These are phyloP conservation scores for Edaphochlamys debaryana DNA, from an alignment of 139 green algal genomes.

Conservation along the genomic window DNA sequence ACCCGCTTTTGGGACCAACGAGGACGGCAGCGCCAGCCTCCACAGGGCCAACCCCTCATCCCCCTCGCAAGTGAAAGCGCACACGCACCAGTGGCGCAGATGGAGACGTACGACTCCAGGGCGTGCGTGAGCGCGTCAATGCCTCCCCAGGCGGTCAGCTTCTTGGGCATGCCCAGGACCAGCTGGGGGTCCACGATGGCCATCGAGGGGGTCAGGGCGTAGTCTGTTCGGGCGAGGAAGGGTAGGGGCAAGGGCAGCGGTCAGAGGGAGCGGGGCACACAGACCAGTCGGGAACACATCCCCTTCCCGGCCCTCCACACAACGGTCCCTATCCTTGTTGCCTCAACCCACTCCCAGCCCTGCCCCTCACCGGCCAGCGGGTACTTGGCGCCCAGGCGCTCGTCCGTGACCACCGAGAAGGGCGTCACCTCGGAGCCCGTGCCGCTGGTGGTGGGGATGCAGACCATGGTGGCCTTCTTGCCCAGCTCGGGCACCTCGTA, in stretches of 20 bases:
- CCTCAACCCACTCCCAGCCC: no score
- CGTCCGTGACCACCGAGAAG: slow-evolving; percentile 78
- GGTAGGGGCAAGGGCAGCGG: no score
- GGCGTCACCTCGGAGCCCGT: slow-evolving; percentile 78
- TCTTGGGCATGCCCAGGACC: slow-evolving; percentile 69
- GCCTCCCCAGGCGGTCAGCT: slow-evolving; percentile 73
- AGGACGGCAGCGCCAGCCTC: no score
- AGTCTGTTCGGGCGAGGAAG: slow-evolving; percentile 55
- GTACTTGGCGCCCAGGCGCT: slow-evolving; percentile 69
- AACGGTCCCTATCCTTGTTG: no score
- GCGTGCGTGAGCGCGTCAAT: slow-evolving; percentile 76
- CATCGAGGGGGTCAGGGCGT: slow-evolving; percentile 66
- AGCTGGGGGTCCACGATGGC: slow-evolving; percentile 63
- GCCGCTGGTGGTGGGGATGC: slow-evolving; percentile 73
- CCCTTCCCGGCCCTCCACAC: no score
- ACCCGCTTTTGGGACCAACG: no score
- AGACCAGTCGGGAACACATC: no score
- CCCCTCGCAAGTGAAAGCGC: no score
- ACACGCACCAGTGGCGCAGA: slow-evolving; percentile 61
- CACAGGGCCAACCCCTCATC: no score
- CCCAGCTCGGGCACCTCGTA: slow-evolving; percentile 67
- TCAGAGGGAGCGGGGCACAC: not conserved
- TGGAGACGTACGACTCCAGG: slow-evolving; percentile 76
- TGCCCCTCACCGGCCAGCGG: slow-evolving; percentile 55
- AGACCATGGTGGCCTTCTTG: slow-evolving; percentile 61